phyloP scores from a whole-genome alignment of 1,284 basidiomycete genomes.

The Sporisorium sorghi region DNA sequence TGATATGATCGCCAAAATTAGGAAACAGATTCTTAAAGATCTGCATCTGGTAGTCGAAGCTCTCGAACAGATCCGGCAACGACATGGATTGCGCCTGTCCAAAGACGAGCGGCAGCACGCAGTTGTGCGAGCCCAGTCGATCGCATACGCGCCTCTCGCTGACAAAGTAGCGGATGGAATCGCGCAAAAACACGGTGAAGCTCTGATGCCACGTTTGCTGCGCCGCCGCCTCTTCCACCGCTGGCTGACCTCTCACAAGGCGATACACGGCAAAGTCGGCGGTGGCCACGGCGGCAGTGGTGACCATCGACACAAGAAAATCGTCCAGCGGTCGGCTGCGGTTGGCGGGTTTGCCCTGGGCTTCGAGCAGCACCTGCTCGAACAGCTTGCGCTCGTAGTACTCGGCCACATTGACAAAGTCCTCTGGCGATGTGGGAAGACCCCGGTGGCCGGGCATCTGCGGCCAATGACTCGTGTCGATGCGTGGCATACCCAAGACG shows the following conservation, averaged over 20 bases:
- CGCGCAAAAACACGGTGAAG: constrained; percentile 29
- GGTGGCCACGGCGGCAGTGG: constrained; percentile 19
- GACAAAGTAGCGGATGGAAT: constrained; percentile 22
- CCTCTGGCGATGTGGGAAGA: constrained; percentile 22
- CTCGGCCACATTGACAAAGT: constrained; percentile 23
- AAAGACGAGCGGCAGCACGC: constrained; percentile 24
- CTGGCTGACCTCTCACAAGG: constrained; percentile 10
- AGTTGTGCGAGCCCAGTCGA: constrained; percentile 31
- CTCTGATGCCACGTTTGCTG: constrained; percentile 27
- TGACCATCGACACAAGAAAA: constrained; percentile 33
- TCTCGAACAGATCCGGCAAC: constrained; percentile 18
- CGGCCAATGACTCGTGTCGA: constrained; percentile 44
- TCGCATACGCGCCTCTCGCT: constrained; percentile 35
- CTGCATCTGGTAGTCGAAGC: constrained; percentile 26
- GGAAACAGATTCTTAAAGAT: constrained; percentile 44
- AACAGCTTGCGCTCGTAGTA: constrained; percentile 42
- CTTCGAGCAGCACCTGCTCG: constrained; percentile 24
- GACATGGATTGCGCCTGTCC: constrained; percentile 28
- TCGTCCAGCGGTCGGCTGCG: constrained; percentile 38
- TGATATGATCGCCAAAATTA: constrained; percentile 37
- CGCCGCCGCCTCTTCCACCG: background rate
- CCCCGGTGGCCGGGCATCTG: constrained; percentile 34
- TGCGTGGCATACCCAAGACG: constrained; percentile 24
- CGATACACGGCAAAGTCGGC: constrained; percentile 31
- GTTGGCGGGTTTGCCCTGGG: constrained; percentile 31